Evolutionary conservation across 176 grass and related monocot species (phyloP), one percentile per base, ranked within the genome.

Genomic region (Aegilops umbellulata): DNA sequence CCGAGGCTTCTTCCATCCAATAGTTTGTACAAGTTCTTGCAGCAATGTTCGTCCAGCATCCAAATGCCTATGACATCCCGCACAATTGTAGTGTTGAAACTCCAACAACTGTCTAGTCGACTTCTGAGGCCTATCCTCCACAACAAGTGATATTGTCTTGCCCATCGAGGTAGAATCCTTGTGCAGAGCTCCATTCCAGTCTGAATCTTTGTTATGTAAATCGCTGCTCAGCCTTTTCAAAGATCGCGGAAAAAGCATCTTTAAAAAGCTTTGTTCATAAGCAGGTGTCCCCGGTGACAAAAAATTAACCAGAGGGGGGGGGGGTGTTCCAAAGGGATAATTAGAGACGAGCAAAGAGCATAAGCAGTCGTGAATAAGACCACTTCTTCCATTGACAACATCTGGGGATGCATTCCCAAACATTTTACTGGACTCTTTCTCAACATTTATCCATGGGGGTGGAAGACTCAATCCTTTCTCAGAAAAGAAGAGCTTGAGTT

Each of bases 351-450:
- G 75, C 87, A 98, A 68, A 76, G 92, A 96, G 27, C 82, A 15
- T 67, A 98, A 86, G 85, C 97, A 96, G 11, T 96, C 90, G 85
- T 98, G 97, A 91, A 98, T 92, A 69, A 98, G 97, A 25, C 24
- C 35, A 85, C 97, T 98, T 91, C 97, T 95, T 72, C 91, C 90
- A 76, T 62, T 89, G 64, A 96, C 89, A 12, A 99, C 94, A 61
- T 89, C 83, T 83, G 97, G 94, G 44, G 97, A 99, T 36, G 86
- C 92, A 91, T 99, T 99, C 46, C 97, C 97, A 91, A 99, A 99
- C 77, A 99, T 78, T 86, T 95, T 98, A 85, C 76, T 90, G 5
- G 94, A 95, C 57, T 99, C 97, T 34, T 80, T 92, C 76, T 99
- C 94, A 88, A 94, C 90, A 67, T 89, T 74, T 65, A 70, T 87